These are phyloP conservation scores for Xeromyces bisporus DNA, from an alignment of 495 filamentous ascomycete genomes.

Conservation along the genomic window DNA sequence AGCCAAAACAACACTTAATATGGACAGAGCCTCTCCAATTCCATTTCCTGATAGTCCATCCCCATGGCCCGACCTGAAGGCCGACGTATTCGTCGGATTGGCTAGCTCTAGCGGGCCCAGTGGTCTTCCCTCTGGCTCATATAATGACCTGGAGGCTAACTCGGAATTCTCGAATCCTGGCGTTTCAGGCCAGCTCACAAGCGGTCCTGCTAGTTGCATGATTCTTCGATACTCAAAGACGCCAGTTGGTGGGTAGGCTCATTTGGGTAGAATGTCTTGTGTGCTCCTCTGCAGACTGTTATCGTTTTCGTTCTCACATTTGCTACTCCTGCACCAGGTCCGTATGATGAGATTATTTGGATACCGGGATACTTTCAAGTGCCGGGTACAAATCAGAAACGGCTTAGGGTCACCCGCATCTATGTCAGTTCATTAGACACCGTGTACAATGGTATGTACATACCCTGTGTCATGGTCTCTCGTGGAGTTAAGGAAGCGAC, in stretches of 20 bases:
- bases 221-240: background rate
- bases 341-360: conserved; percentile 1
- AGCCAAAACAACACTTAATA: too few relatives aligned
- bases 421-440: background rate
- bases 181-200: background rate
- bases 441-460: conserved; percentile 1
- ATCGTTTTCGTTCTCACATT: background rate
- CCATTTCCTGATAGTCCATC: background rate
- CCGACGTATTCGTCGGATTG: background rate
- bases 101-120: background rate
- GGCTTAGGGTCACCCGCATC: background rate
- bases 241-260: background rate
- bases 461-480: background rate
- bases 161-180: background rate
- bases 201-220: background rate
- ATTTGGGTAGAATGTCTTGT: too few relatives aligned
- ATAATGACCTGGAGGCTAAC: background rate
- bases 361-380: background rate
- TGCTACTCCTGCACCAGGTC: background rate
- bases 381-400: background rate
- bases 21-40: too few relatives aligned
- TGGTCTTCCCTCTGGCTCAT: background rate
- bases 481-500: background rate
- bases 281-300: too few relatives aligned
- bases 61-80: background rate